Percentiles rank a stretch among this genome's conserved stretches.
phyloP scores from a whole-genome alignment of 768 basidiomycete genomes.

The Suillus tomentosus region DNA sequence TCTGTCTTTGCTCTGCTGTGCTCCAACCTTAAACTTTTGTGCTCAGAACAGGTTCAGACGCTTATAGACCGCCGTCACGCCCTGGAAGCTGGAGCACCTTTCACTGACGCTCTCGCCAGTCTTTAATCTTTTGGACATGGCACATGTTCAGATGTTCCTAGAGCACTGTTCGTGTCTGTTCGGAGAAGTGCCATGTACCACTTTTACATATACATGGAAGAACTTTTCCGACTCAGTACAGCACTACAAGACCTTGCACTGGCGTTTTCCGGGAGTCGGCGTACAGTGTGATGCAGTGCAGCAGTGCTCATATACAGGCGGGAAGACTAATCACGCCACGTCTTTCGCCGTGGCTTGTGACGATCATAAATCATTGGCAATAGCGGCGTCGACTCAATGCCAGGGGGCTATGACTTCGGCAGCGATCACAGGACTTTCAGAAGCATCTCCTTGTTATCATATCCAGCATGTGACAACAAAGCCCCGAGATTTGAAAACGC shows the following conservation, averaged over 20 bases:
- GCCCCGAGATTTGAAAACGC: too few relatives aligned
- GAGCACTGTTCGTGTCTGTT: too few relatives aligned
- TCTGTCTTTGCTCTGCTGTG: not conserved
- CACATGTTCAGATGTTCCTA: too few relatives aligned
- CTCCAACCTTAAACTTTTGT: not conserved
- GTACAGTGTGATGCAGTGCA: not conserved
- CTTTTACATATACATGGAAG: not conserved
- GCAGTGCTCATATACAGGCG: not conserved
- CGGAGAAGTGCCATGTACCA: too few relatives aligned
- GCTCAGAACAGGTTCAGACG: not conserved
- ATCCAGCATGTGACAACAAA: too few relatives aligned
- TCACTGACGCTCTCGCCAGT: not conserved
- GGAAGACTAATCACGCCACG: not conserved
- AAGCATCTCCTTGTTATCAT: too few relatives aligned
- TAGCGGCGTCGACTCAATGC: not conserved
- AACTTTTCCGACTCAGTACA: not conserved
- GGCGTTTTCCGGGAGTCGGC: constrained; percentile 5
- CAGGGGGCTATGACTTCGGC: too few relatives aligned
- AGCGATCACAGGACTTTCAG: too few relatives aligned
- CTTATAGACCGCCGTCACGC: constrained; percentile 6
- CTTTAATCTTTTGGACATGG: not conserved
- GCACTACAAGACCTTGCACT: not conserved
- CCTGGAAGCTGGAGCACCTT: constrained; percentile 2
- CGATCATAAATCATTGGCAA: not conserved
- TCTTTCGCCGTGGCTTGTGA: not conserved